Conservation (phyloP, 164 flowering plant species). For the Stephania cephalantha region DNA sequence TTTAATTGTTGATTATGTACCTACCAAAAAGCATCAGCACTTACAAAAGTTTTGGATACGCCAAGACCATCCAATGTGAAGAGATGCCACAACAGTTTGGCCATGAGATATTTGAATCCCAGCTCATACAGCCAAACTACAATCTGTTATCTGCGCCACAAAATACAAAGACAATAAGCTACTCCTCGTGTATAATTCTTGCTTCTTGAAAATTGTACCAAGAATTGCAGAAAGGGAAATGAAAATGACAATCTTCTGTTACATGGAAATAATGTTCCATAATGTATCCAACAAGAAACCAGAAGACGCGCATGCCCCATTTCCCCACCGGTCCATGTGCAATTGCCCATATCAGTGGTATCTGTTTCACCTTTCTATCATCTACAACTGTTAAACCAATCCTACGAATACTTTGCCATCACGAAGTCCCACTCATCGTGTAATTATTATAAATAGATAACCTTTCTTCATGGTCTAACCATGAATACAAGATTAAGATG, state of each 20-base stretch:
- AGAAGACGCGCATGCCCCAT: slow-evolving; percentile 8
- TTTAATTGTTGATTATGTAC: background rate
- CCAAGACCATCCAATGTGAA: background rate
- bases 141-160: background rate
- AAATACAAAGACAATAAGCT: background rate
- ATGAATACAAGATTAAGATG: slow-evolving; percentile 12
- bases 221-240: background rate
- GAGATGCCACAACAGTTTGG: background rate
- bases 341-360: slow-evolving; percentile 6
- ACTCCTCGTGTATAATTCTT: slow-evolving; percentile 13
- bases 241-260: slow-evolving; percentile 11
- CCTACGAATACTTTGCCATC: background rate
- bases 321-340: slow-evolving; percentile 8
- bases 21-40: background rate
- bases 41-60: background rate
- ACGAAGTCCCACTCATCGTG: slow-evolving; percentile 9
- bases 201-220: slow-evolving; percentile 9
- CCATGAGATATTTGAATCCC: background rate
- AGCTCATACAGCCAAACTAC: background rate
- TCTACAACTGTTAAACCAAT: slow-evolving; percentile 4
- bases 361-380: slow-evolving; percentile 6
- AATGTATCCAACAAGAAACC: slow-evolving; percentile 18
- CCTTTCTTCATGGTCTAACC: slow-evolving; percentile 17
- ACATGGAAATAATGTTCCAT: background rate
- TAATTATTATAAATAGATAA: slow-evolving; percentile 12